phyloP scores from a whole-genome alignment of 768 basidiomycete species.

The Suillus subalutaceus region DNA sequence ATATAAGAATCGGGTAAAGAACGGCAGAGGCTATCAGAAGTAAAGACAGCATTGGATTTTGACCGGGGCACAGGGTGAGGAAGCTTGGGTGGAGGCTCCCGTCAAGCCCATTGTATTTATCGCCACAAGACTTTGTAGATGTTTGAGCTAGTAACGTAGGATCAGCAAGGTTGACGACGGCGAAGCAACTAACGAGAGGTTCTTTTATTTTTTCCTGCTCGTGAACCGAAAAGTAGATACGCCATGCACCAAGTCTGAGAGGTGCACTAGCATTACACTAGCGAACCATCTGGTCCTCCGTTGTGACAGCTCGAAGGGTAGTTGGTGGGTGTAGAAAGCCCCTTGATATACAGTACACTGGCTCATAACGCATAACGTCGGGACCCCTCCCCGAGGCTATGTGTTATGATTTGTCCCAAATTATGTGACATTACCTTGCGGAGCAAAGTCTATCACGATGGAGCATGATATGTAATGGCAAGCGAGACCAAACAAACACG shows the following conservation, averaged over 20 bases:
- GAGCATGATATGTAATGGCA: no score
- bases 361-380: no score
- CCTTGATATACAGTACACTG: neutral
- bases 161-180: neutral
- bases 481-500: no score
- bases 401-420: no score
- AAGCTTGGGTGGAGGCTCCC: neutral
- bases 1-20: neutral
- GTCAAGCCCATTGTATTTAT: neutral
- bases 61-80: neutral
- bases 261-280: neutral
- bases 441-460: no score
- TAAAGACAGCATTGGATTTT: slow-evolving; percentile 4
- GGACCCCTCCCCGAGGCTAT: no score
- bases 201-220: neutral
- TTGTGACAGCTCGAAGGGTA: no score
- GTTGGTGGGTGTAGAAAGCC: neutral
- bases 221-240: neutral
- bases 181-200: neutral
- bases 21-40: neutral
- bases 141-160: neutral
- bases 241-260: neutral
- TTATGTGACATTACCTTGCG: no score
- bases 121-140: neutral
- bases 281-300: neutral